A percentile compares a stretch with the other conserved stretches of the same genome.
phyloP scores from a whole-genome alignment of 805 yeast species.

The Nakazawaea ishiwadae region DNA sequence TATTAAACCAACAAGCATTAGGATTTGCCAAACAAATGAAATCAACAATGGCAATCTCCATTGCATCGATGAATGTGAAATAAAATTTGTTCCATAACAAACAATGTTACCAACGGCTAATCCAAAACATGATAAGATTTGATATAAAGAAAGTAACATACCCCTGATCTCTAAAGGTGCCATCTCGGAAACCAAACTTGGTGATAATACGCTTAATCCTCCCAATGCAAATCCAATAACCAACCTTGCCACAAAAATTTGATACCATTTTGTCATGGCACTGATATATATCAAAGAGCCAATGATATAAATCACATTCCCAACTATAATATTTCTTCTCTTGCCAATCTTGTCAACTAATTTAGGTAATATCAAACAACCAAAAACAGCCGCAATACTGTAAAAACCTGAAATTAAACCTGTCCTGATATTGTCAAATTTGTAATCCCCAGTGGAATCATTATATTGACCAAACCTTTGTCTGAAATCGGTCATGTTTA shows the following conservation, averaged over 20 bases:
- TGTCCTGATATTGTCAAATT: constrained; percentile 2
- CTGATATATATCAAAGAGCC: constrained; percentile 16
- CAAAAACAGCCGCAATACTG: constrained; percentile 23
- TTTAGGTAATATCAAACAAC: constrained; percentile 17
- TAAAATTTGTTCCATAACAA: constrained; percentile 31
- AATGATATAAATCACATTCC: constrained; percentile 17
- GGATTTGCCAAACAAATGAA: constrained; percentile 3
- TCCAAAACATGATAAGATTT: constrained; percentile 31
- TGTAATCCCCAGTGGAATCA: neutral
- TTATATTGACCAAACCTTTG: constrained; percentile 11
- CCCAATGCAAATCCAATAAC: constrained; percentile 25
- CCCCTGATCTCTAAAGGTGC: constrained; percentile 37
- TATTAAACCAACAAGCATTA: constrained; percentile 28
- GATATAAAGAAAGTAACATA: constrained; percentile 33
- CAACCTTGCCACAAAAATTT: constrained; percentile 19
- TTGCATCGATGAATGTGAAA: neutral
- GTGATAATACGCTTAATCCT: constrained; percentile 20
- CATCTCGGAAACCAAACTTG: constrained; percentile 30
- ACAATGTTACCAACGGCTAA: constrained; percentile 20
- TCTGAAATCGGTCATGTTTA: constrained; percentile 16
- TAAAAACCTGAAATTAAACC: constrained; percentile 23
- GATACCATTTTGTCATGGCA: constrained; percentile 12
- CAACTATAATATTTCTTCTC: constrained; percentile 13
- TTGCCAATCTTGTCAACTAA: constrained; percentile 13
- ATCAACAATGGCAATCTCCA: constrained; percentile 26